Percentiles rank a stretch among this genome's conserved stretches.
Evolutionary conservation across 2,329 filamentous ascomycete species (phyloP).

Genomic region (Metarhizium anisopliae): DNA sequence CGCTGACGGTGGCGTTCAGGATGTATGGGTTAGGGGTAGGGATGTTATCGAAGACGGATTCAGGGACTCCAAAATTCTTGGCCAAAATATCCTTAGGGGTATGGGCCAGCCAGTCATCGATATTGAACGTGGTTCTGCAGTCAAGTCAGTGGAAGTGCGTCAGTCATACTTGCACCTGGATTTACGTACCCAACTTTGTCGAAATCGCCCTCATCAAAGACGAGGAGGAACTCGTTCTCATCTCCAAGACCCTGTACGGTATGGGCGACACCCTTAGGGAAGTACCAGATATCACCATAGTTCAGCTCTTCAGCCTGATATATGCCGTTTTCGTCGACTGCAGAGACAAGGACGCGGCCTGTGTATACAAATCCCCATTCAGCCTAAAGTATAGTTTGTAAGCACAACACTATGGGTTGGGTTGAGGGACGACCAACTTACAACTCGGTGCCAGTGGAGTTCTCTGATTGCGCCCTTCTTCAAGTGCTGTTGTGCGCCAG

Average conservation of each 20-base stretch:
- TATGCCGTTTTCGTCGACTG: constrained; percentile 52
- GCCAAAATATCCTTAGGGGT: constrained; percentile 54
- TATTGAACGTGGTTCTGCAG: constrained; percentile 56
- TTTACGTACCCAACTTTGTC: constrained; percentile 45
- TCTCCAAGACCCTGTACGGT: constrained; percentile 56
- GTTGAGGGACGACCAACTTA: constrained; percentile 25
- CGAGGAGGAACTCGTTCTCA: constrained; percentile 58
- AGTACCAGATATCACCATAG: constrained; percentile 60
- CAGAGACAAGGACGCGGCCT: constrained; percentile 48
- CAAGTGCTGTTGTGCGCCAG: constrained; percentile 60
- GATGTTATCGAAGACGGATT: constrained; percentile 49
- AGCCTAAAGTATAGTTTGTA: constrained; percentile 38
- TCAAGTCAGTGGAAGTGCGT: not conserved
- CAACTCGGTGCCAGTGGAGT: constrained; percentile 59
- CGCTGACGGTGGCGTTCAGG: constrained; percentile 43
- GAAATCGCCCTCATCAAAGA: constrained; percentile 60
- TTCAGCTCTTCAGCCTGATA: constrained; percentile 46
- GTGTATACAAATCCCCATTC: constrained; percentile 58
- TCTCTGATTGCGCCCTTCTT: constrained; percentile 57
- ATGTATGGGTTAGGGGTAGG: constrained; percentile 54
- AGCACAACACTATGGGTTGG: not conserved
- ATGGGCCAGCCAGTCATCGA: constrained; percentile 62
- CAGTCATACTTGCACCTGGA: not conserved
- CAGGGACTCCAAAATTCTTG: constrained; percentile 59
- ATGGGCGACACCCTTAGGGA: constrained; percentile 56